Percentiles rank a stretch among this genome's conserved stretches.
Conservation (phyloP, 116 monocot species). For the Trichopus zeylanicus region DNA sequence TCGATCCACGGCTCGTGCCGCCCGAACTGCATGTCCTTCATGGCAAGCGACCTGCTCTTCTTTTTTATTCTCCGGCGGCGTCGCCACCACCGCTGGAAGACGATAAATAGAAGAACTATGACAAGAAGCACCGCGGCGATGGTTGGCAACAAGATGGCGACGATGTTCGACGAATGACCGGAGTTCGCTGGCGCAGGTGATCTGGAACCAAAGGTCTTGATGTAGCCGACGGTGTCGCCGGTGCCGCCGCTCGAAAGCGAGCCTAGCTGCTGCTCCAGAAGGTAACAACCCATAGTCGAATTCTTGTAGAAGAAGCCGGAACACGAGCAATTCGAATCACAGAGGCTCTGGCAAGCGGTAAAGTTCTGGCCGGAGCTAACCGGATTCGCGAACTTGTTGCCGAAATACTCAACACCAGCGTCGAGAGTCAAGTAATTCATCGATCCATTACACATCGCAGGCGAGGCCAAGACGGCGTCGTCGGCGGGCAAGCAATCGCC, state of each 20-base stretch:
- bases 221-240: conserved; percentile 20
- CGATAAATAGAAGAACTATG: conserved; percentile 17
- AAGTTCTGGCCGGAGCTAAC: conserved; percentile 14
- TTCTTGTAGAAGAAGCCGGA: conserved; percentile 55
- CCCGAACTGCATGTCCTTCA: conserved; percentile 15
- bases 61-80: background rate
- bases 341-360: conserved; percentile 30
- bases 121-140: conserved; percentile 38
- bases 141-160: conserved; percentile 48
- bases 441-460: background rate
- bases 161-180: conserved; percentile 1
- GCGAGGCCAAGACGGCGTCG: conserved; percentile 20
- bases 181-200: conserved; percentile 1
- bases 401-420: conserved; percentile 31
- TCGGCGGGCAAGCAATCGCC: conserved; percentile 34
- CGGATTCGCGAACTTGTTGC: conserved; percentile 29
- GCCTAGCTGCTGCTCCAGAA: conserved; percentile 45
- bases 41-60: background rate
- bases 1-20: conserved; percentile 6
- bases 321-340: conserved; percentile 60
- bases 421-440: conserved; percentile 25
- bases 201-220: conserved; percentile 27
- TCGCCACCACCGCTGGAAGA: conserved; percentile 16
- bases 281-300: conserved; percentile 44
- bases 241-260: conserved; percentile 20